Conservation (phyloP, 768 basidiomycete genomes). For the Pilatotrama ljubarskyi region DNA sequence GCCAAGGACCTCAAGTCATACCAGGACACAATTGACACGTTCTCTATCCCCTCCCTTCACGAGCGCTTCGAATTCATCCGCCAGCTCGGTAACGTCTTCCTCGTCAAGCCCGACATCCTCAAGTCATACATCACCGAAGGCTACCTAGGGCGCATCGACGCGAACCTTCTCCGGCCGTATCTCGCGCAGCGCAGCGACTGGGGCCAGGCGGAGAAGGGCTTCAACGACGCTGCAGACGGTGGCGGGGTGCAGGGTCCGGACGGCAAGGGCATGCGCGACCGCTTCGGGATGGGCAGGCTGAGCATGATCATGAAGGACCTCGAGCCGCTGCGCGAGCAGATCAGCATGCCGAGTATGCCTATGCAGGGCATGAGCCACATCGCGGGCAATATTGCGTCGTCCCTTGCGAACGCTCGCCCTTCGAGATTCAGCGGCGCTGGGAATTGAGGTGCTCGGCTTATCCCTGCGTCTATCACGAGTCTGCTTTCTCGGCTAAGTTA, state of each 20-base stretch:
- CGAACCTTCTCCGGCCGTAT: conserved; percentile 85
- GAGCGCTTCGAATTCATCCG: conserved; percentile 98
- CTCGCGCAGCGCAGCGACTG: conserved; percentile 90
- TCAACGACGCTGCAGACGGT: conserved; percentile 56
- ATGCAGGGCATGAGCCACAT: conserved; percentile 16
- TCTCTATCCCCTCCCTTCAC: conserved; percentile 77
- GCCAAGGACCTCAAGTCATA: conserved; percentile 99
- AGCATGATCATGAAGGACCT: conserved; percentile 89
- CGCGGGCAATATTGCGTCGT: conserved; percentile 18
- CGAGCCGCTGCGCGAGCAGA: conserved; percentile 62
- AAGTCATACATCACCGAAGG: conserved; percentile 94
- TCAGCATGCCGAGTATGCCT: conserved; percentile 21
- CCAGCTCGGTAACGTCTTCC: conserved; percentile 95
- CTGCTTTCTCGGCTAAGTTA: neutral
- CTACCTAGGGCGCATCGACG: conserved; percentile 90
- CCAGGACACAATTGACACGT: conserved; percentile 86
- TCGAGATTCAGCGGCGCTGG: conserved; percentile 15
- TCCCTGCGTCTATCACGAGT: neutral
- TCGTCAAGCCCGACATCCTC: conserved; percentile 92
- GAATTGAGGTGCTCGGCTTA: conserved; percentile 1
- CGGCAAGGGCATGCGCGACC: conserved; percentile 58
- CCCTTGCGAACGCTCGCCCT: conserved; percentile 17
- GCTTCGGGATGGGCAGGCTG: conserved; percentile 64
- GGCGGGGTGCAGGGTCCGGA: conserved; percentile 41
- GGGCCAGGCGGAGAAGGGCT: conserved; percentile 79